Evolutionary conservation across 176 grass and related monocot genomes (phyloP).

Genomic region (Aegilops speltoides): DNA sequence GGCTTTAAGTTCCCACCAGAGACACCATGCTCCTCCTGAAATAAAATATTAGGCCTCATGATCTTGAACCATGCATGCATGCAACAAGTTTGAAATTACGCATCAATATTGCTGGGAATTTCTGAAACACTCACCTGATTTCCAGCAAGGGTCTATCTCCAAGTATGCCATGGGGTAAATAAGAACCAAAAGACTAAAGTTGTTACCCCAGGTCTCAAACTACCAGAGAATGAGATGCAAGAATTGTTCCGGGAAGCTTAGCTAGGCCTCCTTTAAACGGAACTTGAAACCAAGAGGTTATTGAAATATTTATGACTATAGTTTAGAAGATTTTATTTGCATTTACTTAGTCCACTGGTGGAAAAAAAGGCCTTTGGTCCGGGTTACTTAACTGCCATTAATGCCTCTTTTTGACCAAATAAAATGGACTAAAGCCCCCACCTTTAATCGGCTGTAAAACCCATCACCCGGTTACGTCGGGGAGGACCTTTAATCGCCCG

Average conservation of each 20-base stretch:
- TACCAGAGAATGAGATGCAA: neutral
- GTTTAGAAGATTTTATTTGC: neutral
- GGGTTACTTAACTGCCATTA: too few species aligned
- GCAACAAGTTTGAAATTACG: neutral
- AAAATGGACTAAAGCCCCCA: too few species aligned
- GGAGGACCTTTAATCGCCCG: too few species aligned
- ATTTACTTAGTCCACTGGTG: neutral
- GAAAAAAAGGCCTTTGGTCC: too few species aligned
- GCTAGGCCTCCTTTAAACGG: neutral
- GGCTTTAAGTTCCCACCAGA: neutral
- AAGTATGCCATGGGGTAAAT: neutral
- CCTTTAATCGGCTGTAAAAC: too few species aligned
- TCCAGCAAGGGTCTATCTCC: neutral
- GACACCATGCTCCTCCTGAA: neutral
- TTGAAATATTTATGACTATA: neutral
- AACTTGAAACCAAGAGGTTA: neutral
- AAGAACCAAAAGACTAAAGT: neutral
- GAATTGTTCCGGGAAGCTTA: neutral
- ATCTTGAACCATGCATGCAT: neutral
- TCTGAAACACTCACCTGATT: neutral
- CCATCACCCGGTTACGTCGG: too few species aligned
- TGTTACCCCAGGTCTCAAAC: neutral
- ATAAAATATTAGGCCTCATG: neutral
- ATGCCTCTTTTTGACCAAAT: too few species aligned
- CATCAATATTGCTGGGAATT: neutral